phyloP scores from a whole-genome alignment of 805 yeast genomes.

The Kluyveromyces wickerhamii region DNA sequence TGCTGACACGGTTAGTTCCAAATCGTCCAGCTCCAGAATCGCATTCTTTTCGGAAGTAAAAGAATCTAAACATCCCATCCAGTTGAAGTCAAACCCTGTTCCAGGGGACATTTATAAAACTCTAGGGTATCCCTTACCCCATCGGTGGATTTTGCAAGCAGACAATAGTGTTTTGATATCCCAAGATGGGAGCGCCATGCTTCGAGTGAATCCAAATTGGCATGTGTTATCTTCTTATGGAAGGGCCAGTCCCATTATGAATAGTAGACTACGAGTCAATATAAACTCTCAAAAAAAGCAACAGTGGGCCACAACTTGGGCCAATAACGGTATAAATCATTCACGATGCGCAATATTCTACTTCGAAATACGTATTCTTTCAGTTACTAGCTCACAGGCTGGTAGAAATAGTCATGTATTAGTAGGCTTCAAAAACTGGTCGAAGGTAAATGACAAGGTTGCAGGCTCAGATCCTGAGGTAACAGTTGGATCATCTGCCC shows the following conservation, averaged over 20 bases:
- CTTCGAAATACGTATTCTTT: conserved; percentile 22
- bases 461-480: conserved; percentile 1
- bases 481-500: conserved; percentile 5
- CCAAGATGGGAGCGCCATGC: conserved; percentile 22
- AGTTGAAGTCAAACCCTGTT: conserved; percentile 15
- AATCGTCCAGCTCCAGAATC: conserved; percentile 8
- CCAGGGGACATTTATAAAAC: conserved; percentile 19
- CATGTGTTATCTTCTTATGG: conserved; percentile 18
- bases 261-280: conserved; percentile 18
- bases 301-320: conserved; percentile 24
- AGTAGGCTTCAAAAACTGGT: conserved; percentile 21
- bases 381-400: conserved; percentile 21
- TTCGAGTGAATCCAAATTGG: conserved; percentile 23
- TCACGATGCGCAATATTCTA: conserved; percentile 22
- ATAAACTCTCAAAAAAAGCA: conserved; percentile 14
- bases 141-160: conserved; percentile 22
- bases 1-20: conserved; percentile 6
- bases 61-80: conserved; percentile 8
- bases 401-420: conserved; percentile 22
- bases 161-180: conserved; percentile 21
- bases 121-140: conserved; percentile 25
- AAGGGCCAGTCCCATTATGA: conserved; percentile 12
- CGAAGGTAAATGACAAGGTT: conserved; percentile 5
- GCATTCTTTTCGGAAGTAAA: conserved; percentile 12
- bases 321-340: conserved; percentile 21